These are phyloP conservation scores for Mycosphaerella sp. DNA, from an alignment of 2,329 filamentous ascomycete genomes.

Conservation along the genomic window DNA sequence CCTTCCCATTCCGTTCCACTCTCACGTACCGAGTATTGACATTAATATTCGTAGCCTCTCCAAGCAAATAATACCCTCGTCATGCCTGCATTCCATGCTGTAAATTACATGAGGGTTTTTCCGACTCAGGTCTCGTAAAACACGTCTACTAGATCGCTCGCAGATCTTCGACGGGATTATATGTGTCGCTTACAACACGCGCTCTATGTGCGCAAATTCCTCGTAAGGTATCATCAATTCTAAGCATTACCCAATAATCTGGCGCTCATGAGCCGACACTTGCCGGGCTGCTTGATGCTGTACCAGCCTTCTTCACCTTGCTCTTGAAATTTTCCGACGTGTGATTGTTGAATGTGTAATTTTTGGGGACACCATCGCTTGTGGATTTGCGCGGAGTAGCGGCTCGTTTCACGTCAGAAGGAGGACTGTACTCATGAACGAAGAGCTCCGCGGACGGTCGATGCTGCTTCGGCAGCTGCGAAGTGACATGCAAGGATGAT, in stretches of 20 bases:
- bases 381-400: constrained; percentile 31
- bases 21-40: not conserved
- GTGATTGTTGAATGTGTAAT: constrained; percentile 45
- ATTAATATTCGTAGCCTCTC: not conserved
- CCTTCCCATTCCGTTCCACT: too few relatives aligned
- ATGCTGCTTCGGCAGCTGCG: constrained; percentile 28
- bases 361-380: constrained; percentile 36
- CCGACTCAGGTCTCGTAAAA: not conserved
- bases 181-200: not conserved
- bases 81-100: not conserved
- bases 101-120: not conserved
- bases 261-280: constrained; percentile 17
- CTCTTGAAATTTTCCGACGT: constrained; percentile 41
- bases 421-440: constrained; percentile 45
- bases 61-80: not conserved
- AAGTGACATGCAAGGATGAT: constrained; percentile 24
- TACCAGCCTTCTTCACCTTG: constrained; percentile 24
- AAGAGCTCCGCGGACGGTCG: constrained; percentile 34
- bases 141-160: not conserved
- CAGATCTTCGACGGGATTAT: not conserved
- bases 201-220: not conserved
- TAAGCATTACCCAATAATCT: not conserved
- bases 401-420: constrained; percentile 36
- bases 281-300: constrained; percentile 20
- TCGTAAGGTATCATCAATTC: not conserved